phyloP scores from a whole-genome alignment of 768 basidiomycete species.

The Leccinum obscurum region DNA sequence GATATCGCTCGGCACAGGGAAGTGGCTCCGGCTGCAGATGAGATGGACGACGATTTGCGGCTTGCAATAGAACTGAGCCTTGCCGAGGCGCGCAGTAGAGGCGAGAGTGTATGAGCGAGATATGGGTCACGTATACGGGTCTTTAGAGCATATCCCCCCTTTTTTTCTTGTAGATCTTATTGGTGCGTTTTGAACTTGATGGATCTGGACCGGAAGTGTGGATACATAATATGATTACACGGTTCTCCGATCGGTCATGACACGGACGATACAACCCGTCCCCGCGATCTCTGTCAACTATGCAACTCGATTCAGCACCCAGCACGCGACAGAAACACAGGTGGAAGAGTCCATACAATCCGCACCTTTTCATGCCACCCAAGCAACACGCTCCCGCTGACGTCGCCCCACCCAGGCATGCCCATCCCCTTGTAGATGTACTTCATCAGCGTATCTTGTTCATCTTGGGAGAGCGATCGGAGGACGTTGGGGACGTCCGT shows the following conservation, averaged over 20 bases:
- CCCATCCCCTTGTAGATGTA: slow-evolving; percentile 98
- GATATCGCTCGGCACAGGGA: slow-evolving; percentile 12
- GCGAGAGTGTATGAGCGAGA: slow-evolving; percentile 9
- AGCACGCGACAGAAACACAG: slow-evolving; percentile 17
- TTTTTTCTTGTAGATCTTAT: background rate
- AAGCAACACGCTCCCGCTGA: slow-evolving; percentile 61
- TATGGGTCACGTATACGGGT: background rate
- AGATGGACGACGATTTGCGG: slow-evolving; percentile 63
- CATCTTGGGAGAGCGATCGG: slow-evolving; percentile 67
- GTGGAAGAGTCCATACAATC: background rate
- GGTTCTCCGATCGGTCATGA: slow-evolving; percentile 66
- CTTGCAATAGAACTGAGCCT: slow-evolving; percentile 72
- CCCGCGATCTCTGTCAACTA: slow-evolving; percentile 94
- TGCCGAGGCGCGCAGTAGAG: slow-evolving; percentile 43
- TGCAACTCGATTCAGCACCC: background rate
- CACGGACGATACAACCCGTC: slow-evolving; percentile 91
- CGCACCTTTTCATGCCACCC: slow-evolving; percentile 96
- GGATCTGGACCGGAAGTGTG: background rate
- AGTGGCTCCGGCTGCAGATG: slow-evolving; percentile 23
- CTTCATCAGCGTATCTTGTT: slow-evolving; percentile 94
- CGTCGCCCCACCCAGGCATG: slow-evolving; percentile 56
- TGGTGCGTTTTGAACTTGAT: background rate
- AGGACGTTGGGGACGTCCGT: slow-evolving; percentile 80
- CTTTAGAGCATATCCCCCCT: background rate
- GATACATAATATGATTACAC: slow-evolving; percentile 38